Percentiles rank a stretch among this genome's conserved stretches.
Conservation (phyloP, 2,329 filamentous ascomycete genomes). For the Diaporthe amygdali region DNA sequence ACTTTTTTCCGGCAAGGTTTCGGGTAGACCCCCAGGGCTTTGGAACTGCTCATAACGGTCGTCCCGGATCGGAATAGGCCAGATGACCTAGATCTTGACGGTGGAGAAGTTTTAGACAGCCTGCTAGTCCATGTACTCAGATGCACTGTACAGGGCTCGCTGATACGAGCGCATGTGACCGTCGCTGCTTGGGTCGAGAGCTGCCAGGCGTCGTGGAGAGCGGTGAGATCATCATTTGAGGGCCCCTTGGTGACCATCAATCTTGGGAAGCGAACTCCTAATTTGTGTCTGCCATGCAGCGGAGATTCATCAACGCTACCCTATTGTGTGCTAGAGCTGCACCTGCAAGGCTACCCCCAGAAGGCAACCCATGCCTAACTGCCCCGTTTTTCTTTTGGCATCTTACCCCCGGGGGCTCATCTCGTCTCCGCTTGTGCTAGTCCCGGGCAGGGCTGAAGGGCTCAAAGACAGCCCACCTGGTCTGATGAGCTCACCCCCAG, state of each 20-base stretch:
- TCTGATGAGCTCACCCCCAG: slow-evolving; percentile 3
- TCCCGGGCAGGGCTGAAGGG: neutral
- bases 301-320: slow-evolving; percentile 17
- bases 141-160: neutral
- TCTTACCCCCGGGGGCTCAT: slow-evolving; percentile 1
- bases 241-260: neutral
- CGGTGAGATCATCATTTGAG: slow-evolving; percentile 1
- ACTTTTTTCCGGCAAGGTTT: slow-evolving; percentile 14
- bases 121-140: neutral
- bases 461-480: neutral
- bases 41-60: slow-evolving; percentile 3
- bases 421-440: slow-evolving; percentile 8
- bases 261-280: slow-evolving; percentile 17
- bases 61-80: slow-evolving; percentile 1
- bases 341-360: slow-evolving; percentile 10
- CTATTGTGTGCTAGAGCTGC: slow-evolving; percentile 12
- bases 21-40: neutral
- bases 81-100: neutral
- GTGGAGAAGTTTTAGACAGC: neutral
- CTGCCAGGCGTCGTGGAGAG: slow-evolving; percentile 1
- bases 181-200: neutral
- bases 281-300: slow-evolving; percentile 16
- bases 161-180: slow-evolving; percentile 8
- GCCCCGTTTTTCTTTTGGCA: slow-evolving; percentile 15
- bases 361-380: neutral